Evolutionary conservation across 2,329 filamentous ascomycete genomes (phyloP).

Genomic region (Phaeosphaeriaceae sp.): DNA sequence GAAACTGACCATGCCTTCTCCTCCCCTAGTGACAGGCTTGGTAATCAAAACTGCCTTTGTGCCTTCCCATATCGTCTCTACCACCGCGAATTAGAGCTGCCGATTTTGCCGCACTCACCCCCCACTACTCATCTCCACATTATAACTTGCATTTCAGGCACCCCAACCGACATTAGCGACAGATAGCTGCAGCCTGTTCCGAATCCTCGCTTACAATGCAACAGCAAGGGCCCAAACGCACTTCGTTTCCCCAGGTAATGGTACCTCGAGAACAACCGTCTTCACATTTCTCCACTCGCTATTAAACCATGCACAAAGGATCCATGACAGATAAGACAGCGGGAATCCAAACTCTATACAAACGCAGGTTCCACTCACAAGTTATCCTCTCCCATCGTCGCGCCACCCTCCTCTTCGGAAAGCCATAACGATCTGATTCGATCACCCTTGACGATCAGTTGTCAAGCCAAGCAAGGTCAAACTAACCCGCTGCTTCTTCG

Average conservation of each 20-base stretch:
- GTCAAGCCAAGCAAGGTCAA: background rate
- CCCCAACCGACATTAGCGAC: background rate
- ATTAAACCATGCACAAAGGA: too few relatives aligned
- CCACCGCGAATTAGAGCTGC: background rate
- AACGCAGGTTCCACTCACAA: background rate
- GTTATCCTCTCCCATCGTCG: constrained; percentile 1
- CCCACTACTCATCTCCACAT: constrained; percentile 3
- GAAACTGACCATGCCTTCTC: background rate
- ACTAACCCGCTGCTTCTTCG: constrained; percentile 1
- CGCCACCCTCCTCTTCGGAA: background rate
- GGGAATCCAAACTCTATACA: background rate
- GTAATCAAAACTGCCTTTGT: background rate
- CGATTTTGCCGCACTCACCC: constrained; percentile 1
- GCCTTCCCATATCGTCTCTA: background rate
- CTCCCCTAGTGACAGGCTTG: background rate
- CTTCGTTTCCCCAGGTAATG: background rate
- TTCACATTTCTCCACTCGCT: background rate
- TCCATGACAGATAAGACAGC: background rate
- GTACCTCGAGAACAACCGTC: background rate
- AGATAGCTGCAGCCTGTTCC: background rate
- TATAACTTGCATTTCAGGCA: background rate
- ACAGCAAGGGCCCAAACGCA: background rate
- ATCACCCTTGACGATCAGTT: constrained; percentile 1
- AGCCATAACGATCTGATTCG: background rate
- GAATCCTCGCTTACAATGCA: background rate